Evolutionary conservation across 208 protist genomes (phyloP).

Genomic region (Leishmania tarentolae): DNA sequence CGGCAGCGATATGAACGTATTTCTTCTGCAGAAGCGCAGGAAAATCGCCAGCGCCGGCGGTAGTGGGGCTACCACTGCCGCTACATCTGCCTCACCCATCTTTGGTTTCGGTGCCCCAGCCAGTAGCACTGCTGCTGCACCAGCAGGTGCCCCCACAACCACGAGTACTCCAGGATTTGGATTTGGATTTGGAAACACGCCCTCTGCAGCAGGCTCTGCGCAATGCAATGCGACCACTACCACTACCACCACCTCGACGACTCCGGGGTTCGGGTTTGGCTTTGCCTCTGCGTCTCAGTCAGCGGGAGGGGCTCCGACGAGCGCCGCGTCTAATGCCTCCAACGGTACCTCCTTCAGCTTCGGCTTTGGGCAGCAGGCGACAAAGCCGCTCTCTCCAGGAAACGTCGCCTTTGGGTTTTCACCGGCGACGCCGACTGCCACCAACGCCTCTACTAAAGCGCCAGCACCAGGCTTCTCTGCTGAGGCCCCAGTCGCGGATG

Average conservation of each 20-base stretch:
- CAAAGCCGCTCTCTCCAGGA: not conserved
- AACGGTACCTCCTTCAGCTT: slow-evolving; percentile 30
- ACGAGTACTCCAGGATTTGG: not conserved
- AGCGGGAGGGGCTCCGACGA: not conserved
- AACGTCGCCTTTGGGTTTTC: slow-evolving; percentile 38
- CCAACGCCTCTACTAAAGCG: slow-evolving; percentile 8
- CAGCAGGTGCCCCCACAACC: slow-evolving; percentile 9
- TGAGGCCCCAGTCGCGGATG: slow-evolving; percentile 10
- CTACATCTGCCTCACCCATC: slow-evolving; percentile 12
- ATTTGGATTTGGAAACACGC: slow-evolving; percentile 1
- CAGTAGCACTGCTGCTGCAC: not conserved
- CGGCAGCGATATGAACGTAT: slow-evolving; percentile 74
- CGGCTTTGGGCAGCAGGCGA: slow-evolving; percentile 12
- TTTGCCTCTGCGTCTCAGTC: slow-evolving; percentile 18
- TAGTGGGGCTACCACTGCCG: slow-evolving; percentile 5
- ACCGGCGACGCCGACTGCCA: not conserved
- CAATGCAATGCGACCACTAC: slow-evolving; percentile 7
- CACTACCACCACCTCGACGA: slow-evolving; percentile 11
- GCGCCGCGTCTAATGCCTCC: slow-evolving; percentile 6
- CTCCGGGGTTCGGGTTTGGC: slow-evolving; percentile 39
- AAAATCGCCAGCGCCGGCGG: not conserved
- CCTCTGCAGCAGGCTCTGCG: slow-evolving; percentile 11
- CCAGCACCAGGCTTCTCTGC: slow-evolving; percentile 37
- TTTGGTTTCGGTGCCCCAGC: slow-evolving; percentile 44
- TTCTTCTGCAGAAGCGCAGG: slow-evolving; percentile 60